Evolutionary conservation across 1,284 basidiomycete species (phyloP).

Genomic region (Ganoderma sp.): DNA sequence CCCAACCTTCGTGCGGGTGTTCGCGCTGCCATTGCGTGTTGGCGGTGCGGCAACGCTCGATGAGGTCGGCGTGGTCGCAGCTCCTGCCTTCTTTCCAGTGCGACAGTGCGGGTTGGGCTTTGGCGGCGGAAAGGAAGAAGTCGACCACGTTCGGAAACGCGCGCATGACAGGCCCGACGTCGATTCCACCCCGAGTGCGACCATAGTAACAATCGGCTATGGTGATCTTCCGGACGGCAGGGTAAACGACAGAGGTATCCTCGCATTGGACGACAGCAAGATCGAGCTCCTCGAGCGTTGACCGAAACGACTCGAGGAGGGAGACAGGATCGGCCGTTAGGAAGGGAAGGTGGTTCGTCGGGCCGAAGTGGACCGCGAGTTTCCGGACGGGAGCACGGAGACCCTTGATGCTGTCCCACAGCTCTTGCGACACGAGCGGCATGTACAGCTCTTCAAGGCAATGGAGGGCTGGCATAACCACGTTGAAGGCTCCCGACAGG

Average conservation of each 20-base stretch:
- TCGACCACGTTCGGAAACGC: conserved; percentile 19
- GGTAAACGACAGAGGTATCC: conserved; percentile 3
- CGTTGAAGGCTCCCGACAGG: conserved; percentile 12
- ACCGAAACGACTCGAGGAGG: conserved; percentile 18
- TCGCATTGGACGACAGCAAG: conserved; percentile 20
- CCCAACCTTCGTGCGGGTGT: conserved; percentile 9
- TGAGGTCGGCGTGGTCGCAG: conserved; percentile 22
- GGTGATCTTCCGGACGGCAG: conserved; percentile 10
- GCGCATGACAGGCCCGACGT: conserved; percentile 12
- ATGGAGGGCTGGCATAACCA: background rate
- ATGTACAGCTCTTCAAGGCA: conserved; percentile 17
- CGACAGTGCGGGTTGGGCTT: conserved; percentile 15
- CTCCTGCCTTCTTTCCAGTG: conserved; percentile 21
- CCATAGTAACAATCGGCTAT: conserved; percentile 22
- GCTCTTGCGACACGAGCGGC: conserved; percentile 13
- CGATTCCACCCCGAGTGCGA: conserved; percentile 17
- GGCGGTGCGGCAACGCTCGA: conserved; percentile 19
- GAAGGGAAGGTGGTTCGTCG: conserved; percentile 8
- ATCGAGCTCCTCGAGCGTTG: conserved; percentile 18
- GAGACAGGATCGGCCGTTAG: conserved; percentile 12
- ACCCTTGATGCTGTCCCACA: conserved; percentile 13
- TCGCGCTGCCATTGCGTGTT: conserved; percentile 16
- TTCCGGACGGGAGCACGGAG: conserved; percentile 18
- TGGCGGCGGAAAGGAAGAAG: conserved; percentile 15
- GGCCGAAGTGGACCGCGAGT: conserved; percentile 12